Percentiles rank a stretch among this genome's conserved stretches.
phyloP scores from a whole-genome alignment of 1,284 basidiomycete genomes.

The Meira miltonrushii region DNA sequence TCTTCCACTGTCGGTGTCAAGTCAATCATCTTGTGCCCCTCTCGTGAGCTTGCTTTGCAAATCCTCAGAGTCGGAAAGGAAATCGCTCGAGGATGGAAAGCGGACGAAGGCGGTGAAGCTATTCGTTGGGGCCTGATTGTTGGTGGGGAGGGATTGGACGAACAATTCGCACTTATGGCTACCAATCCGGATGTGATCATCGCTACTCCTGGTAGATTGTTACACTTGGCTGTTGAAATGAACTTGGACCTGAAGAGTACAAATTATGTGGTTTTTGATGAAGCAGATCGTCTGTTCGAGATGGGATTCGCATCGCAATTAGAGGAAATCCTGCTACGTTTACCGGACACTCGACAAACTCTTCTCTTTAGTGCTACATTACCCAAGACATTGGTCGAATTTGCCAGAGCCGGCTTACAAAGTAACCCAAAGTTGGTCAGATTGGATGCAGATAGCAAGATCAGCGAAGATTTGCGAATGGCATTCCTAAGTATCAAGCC shows the following conservation, averaged over 20 bases:
- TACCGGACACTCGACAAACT: constrained; percentile 81
- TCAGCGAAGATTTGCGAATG: constrained; percentile 86
- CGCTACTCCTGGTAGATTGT: constrained; percentile 90
- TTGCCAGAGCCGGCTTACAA: constrained; percentile 84
- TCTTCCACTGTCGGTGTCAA: constrained; percentile 75
- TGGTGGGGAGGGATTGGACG: constrained; percentile 90
- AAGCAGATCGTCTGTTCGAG: constrained; percentile 94
- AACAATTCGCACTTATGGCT: constrained; percentile 93
- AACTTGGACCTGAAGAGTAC: constrained; percentile 82
- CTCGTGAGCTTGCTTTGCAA: constrained; percentile 89
- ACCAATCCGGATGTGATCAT: constrained; percentile 68
- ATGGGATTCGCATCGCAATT: constrained; percentile 93
- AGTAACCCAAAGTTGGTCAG: constrained; percentile 90
- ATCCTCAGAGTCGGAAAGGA: constrained; percentile 92
- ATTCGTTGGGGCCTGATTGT: constrained; percentile 91
- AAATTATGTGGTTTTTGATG: constrained; percentile 92
- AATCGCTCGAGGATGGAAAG: constrained; percentile 64
- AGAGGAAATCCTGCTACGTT: constrained; percentile 80
- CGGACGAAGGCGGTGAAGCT: constrained; percentile 60
- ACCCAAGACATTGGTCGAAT: constrained; percentile 91
- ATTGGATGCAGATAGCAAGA: constrained; percentile 90
- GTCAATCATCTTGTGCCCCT: constrained; percentile 82
- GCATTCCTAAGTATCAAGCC: constrained; percentile 90
- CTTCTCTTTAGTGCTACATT: constrained; percentile 93
- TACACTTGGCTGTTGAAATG: constrained; percentile 96